Base-by-base conservation (phyloP, 306 rosid species). In the Heteromeles arbutifolia region DNA sequence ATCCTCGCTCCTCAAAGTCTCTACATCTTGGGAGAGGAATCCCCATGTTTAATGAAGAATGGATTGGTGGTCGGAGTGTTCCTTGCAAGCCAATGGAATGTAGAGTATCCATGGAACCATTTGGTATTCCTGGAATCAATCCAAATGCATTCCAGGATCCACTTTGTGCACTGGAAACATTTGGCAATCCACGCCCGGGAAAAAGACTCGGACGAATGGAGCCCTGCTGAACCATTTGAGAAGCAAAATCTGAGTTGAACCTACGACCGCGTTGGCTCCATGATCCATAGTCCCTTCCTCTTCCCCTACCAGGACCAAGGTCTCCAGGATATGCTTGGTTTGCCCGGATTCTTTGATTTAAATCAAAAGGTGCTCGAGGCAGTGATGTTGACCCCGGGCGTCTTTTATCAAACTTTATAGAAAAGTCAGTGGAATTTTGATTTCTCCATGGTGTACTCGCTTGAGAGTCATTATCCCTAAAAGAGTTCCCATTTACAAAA, bases 1-100 rank as follows among this genome's bases (percentile, higher is more conserved):
- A 96, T 59, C 99, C 99, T 67, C 97, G 98, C 84, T 96, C 99
- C 96, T 96, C 99, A 82, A 96, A 96, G 80, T 96, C 99, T 89
- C 99, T 89, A 80, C 99, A 96, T 80, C 99, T 79, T 80, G 88
- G 99, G 56, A 83, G 97, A 78, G 93, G 90, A 67, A 96, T 85
- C 54, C 88, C 92, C 77, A 88, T 85, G 82, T 81, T 96, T 78
- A 96, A 80, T 52, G 98, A 80, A 78, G 97, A 84, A 82, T 85
- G 92, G 68, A 96, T 89, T 61, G 97, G 90, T 72, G 88, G 96
- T 82, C 97, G 85, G 41, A 96, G 93, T 3, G 93, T 72, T 79
- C 93, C 98, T 72, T 86, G 99, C 84, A 92, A 89, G 68, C 97
- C 90, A 82, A 92, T 85, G 26, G 99, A 82, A 86, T 87, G 99